These are phyloP conservation scores for Linaria vulgaris DNA, from an alignment of 257 asterid species.

Conservation along the genomic window DNA sequence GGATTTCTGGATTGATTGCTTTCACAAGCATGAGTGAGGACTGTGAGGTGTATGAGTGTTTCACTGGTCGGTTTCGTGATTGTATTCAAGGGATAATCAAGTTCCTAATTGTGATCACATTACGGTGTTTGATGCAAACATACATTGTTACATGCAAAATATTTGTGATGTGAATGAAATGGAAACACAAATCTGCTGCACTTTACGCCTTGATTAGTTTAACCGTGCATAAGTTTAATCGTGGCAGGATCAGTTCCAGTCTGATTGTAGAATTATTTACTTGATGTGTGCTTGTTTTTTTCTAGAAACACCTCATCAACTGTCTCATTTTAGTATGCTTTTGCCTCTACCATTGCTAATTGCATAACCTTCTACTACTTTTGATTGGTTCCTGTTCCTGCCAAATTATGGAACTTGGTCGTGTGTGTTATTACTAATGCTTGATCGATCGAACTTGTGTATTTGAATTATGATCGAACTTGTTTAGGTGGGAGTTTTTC, in stretches of 20 bases:
- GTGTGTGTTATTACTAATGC: background rate
- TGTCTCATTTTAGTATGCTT: background rate
- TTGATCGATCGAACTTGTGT: background rate
- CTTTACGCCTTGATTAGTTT: too few relatives aligned
- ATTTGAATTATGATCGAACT: background rate
- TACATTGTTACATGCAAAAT: constrained; percentile 9
- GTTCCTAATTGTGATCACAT: background rate
- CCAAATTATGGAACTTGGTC: background rate
- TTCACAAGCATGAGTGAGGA: constrained; percentile 4
- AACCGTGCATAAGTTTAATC: background rate
- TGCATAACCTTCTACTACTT: background rate
- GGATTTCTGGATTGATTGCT: constrained; percentile 15
- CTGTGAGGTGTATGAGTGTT: background rate
- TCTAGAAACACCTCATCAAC: background rate
- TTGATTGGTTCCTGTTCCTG: background rate
- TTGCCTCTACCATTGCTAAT: background rate
- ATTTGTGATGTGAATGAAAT: constrained; percentile 12
- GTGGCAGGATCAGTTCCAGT: background rate
- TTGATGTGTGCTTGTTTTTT: background rate
- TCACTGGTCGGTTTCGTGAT: background rate
- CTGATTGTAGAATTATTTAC: background rate
- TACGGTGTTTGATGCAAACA: constrained; percentile 14
- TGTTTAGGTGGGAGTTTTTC: background rate
- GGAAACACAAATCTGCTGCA: background rate
- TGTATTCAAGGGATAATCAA: background rate